phyloP scores from a whole-genome alignment of 305 asterid genomes.

The Fraxinus sp. region DNA sequence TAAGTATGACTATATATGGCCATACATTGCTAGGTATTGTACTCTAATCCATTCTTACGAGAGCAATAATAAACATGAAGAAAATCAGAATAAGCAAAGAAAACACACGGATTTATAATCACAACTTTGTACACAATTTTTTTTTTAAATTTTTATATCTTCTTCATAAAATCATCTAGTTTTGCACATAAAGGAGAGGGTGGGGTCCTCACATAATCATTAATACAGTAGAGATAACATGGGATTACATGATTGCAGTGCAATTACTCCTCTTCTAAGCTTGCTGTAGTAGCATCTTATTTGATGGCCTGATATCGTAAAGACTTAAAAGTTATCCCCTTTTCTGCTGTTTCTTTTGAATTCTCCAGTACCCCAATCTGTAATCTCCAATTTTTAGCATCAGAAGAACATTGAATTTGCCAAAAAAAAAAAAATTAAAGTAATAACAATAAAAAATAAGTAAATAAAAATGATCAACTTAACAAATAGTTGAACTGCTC shows the following conservation, averaged over 20 bases:
- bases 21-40: neutral
- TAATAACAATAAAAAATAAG: too few species aligned
- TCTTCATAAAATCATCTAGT: neutral
- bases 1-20: neutral
- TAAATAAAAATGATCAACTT: neutral
- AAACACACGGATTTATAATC: neutral
- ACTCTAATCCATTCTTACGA: neutral
- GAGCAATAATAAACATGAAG: neutral
- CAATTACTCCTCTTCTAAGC: conserved; percentile 42
- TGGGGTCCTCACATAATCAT: neutral
- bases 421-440: neutral
- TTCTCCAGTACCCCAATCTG: conserved; percentile 28
- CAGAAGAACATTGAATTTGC: neutral
- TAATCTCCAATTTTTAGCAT: neutral
- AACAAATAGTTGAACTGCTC: neutral
- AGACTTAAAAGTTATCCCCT: too few species aligned
- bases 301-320: too few species aligned
- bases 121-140: neutral
- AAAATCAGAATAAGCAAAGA: neutral
- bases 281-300: conserved; percentile 38
- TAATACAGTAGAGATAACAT: conserved; percentile 10
- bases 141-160: neutral
- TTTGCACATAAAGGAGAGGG: neutral
- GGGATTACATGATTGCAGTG: conserved; percentile 65
- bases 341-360: conserved; percentile 23